Evolutionary conservation across 805 yeast genomes (phyloP), one percentile per base, ranked within the genome.

Genomic region (Maudiozyma serrabonitensis): DNA sequence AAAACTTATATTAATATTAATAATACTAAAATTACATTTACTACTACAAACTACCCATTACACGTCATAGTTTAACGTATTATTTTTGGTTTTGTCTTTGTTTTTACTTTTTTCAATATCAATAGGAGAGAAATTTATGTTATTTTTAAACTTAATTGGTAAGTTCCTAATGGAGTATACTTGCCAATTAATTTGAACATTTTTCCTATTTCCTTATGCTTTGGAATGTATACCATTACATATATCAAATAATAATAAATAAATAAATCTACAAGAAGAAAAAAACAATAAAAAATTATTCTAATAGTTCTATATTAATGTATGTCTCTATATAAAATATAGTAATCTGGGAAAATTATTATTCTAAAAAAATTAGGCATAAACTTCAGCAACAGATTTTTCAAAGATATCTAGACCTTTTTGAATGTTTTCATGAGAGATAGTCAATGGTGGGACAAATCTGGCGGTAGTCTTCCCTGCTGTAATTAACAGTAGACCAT

Each of bases 381-480:
- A 59, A 2, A 60, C 59, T n/a, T 58, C 49, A 19, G 53, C 59
- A 21, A 53, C 48, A 12, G 55, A 52, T 32, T 74, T 64, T 50
- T 78, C 83, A 51, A 91, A 77, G 42, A 89, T 78, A 13, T 74
- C 75, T 46, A 93, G 67, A 34, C 98, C 99, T 54, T 80, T 77
- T 42, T 73, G 73, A 41, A 88, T 80, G 39, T 75, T 79, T 28
- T 79, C 81, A 47, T 82, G 81, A 28, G 80, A 82, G 52, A 90
- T 88, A 56, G 84, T 89, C 63, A 93, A 75, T 7, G 98, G 93
- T 32, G 99, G 99, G 31, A 91, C 93, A 54, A 93, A 74, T 69
- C 99, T 80, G 48, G 93, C 71, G 9, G 93, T 91, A 64, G 89
- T 88, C 57, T 85, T 83, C 43, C 98, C 99, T 6, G 96, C 96